Percentiles rank a stretch among this genome's conserved stretches.
Evolutionary conservation across 106 monocot genomes (phyloP).

Genomic region (Acorus gramineus): DNA sequence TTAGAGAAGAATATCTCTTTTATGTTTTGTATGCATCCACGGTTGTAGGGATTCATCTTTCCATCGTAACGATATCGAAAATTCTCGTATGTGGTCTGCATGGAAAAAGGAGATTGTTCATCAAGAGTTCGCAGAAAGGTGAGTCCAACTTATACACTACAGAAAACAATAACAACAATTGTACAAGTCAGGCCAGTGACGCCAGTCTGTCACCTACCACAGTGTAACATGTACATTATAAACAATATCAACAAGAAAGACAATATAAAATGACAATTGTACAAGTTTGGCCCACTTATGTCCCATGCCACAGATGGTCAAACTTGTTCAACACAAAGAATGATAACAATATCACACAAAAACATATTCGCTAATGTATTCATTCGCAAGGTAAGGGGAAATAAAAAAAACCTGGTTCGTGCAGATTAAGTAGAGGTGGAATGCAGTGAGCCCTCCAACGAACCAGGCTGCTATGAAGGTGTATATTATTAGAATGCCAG

Average conservation of each 20-base stretch:
- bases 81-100: constrained; percentile 69
- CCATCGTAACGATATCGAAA: constrained; percentile 64
- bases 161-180: too few species aligned
- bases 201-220: too few species aligned
- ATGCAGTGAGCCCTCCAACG: constrained; percentile 53
- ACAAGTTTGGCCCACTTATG: too few species aligned
- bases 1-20: constrained; percentile 42
- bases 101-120: not conserved
- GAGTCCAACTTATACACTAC: not conserved
- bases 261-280: not conserved
- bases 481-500: constrained; percentile 48
- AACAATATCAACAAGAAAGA: not conserved
- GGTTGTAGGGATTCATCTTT: constrained; percentile 49
- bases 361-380: too few species aligned
- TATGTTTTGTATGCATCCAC: constrained; percentile 36
- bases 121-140: not conserved
- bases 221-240: too few species aligned
- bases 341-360: too few species aligned
- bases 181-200: too few species aligned
- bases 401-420: constrained; percentile 42
- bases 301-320: too few species aligned
- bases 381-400: not conserved
- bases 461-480: constrained; percentile 58
- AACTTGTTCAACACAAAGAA: not conserved
- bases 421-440: constrained; percentile 48